phyloP scores from a whole-genome alignment of 2,329 filamentous ascomycete genomes.

The Zasmidium citrigriseum region DNA sequence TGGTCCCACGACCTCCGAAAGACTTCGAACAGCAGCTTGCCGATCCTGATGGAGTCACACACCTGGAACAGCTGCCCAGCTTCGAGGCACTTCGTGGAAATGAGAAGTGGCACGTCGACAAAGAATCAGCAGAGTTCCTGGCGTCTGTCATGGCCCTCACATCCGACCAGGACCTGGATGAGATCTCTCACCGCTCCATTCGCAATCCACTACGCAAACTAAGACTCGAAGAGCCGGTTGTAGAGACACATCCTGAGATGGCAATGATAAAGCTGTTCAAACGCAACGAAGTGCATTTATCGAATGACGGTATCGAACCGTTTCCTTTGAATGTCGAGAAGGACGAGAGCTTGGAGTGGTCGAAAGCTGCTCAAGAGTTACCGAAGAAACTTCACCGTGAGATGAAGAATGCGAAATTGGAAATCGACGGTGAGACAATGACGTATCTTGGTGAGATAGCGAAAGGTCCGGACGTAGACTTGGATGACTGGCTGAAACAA shows the following conservation, averaged over 20 bases:
- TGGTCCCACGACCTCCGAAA: not conserved
- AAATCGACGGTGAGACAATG: conserved; percentile 38
- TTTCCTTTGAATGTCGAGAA: conserved; percentile 42
- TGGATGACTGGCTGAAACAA: conserved; percentile 13
- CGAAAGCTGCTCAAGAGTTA: conserved; percentile 23
- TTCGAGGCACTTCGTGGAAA: not conserved
- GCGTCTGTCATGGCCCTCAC: conserved; percentile 16
- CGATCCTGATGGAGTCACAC: conserved; percentile 2
- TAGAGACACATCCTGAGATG: conserved; percentile 47
- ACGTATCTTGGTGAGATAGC: conserved; percentile 39
- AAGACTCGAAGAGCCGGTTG: conserved; percentile 50
- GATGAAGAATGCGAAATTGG: conserved; percentile 39
- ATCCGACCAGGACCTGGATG: not conserved
- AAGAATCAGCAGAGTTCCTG: conserved; percentile 26
- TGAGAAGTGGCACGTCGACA: conserved; percentile 33
- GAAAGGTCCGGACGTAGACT: conserved; percentile 20
- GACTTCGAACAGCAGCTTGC: conserved; percentile 5
- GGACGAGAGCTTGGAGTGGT: conserved; percentile 48
- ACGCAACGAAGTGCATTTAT: conserved; percentile 22
- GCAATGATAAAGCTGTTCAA: conserved; percentile 45
- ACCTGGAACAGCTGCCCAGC: not conserved
- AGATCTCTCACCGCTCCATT: not conserved
- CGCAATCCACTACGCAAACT: conserved; percentile 14
- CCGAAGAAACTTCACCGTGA: conserved; percentile 16
- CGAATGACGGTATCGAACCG: conserved; percentile 20